Percentiles rank a stretch among this genome's conserved stretches.
Evolutionary conservation across 345 rosid genomes (phyloP).

Genomic region (Brassica rapa): DNA sequence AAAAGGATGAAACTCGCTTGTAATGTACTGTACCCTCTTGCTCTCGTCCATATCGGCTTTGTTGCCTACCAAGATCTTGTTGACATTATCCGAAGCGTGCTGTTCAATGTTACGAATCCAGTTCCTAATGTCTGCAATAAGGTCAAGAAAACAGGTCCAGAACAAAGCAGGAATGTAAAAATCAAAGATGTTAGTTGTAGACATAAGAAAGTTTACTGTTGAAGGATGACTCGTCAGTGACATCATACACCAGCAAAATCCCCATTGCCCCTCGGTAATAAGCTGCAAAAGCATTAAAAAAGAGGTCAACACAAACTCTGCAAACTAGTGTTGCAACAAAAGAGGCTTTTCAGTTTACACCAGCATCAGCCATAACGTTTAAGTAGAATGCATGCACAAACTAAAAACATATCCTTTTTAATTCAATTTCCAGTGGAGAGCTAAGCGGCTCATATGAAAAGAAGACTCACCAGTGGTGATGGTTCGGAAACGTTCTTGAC

Average conservation of each 20-base stretch:
- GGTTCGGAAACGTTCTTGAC: constrained; percentile 87
- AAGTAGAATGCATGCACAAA: background rate
- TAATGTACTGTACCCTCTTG: constrained; percentile 69
- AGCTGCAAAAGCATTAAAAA: constrained; percentile 47
- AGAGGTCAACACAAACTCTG: background rate
- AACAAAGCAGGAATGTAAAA: constrained; percentile 16
- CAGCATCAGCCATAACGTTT: constrained; percentile 1
- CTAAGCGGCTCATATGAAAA: background rate
- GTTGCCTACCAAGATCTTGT: constrained; percentile 96
- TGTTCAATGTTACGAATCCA: constrained; percentile 99
- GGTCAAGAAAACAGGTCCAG: constrained; percentile 25
- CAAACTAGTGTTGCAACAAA: background rate
- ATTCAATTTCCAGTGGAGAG: background rate
- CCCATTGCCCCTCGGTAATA: constrained; percentile 96
- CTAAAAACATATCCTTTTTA: background rate
- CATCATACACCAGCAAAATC: constrained; percentile 87
- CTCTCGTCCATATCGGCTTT: constrained; percentile 99
- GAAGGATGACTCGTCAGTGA: constrained; percentile 88
- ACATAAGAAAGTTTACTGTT: constrained; percentile 58
- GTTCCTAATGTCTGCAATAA: constrained; percentile 83
- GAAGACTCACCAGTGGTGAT: constrained; percentile 79
- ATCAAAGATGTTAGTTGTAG: constrained; percentile 2
- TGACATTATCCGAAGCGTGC: constrained; percentile 97
- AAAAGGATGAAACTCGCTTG: background rate
- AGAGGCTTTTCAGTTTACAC: background rate